Conservation (phyloP, 352 stramenopile species). For the Pythium biforme region DNA sequence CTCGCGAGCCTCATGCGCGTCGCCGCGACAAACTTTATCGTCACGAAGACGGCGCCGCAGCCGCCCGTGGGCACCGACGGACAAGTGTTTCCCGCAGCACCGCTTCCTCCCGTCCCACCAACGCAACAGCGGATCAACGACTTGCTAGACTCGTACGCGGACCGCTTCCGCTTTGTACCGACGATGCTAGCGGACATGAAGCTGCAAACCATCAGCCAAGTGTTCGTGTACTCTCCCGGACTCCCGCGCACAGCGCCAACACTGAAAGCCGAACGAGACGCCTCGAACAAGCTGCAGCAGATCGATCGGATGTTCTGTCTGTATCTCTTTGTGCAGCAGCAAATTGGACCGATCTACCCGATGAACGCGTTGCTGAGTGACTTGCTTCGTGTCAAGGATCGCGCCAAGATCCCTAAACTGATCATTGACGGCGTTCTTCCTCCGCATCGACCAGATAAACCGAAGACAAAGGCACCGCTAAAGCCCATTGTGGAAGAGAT, state of each 20-base stretch:
- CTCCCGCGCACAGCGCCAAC: slow-evolving; percentile 4
- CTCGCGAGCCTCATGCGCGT: slow-evolving; percentile 53
- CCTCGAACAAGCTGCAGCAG: slow-evolving; percentile 52
- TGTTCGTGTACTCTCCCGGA: slow-evolving; percentile 22
- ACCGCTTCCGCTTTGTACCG: slow-evolving; percentile 45
- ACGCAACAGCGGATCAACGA: slow-evolving; percentile 32
- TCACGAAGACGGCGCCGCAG: slow-evolving; percentile 2
- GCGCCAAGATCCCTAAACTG: slow-evolving; percentile 1
- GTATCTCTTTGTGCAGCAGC: slow-evolving; percentile 33
- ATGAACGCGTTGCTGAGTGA: slow-evolving; percentile 24
- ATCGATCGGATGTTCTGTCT: slow-evolving; percentile 71
- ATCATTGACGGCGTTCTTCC: slow-evolving; percentile 20
- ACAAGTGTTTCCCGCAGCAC: background rate
- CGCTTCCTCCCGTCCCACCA: background rate
- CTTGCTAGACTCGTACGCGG: slow-evolving; percentile 36
- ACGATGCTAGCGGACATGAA: slow-evolving; percentile 50
- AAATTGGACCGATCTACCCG: slow-evolving; percentile 20
- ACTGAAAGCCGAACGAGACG: slow-evolving; percentile 39
- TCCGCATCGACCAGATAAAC: slow-evolving; percentile 1
- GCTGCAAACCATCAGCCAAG: slow-evolving; percentile 23
- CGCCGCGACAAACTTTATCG: slow-evolving; percentile 18
- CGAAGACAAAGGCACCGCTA: background rate
- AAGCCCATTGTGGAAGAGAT: background rate
- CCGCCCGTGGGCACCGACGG: background rate
- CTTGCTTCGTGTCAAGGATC: slow-evolving; percentile 16